Conservation (phyloP, 2,329 filamentous ascomycete species). For the Paraphaeosphaeria minitans region DNA sequence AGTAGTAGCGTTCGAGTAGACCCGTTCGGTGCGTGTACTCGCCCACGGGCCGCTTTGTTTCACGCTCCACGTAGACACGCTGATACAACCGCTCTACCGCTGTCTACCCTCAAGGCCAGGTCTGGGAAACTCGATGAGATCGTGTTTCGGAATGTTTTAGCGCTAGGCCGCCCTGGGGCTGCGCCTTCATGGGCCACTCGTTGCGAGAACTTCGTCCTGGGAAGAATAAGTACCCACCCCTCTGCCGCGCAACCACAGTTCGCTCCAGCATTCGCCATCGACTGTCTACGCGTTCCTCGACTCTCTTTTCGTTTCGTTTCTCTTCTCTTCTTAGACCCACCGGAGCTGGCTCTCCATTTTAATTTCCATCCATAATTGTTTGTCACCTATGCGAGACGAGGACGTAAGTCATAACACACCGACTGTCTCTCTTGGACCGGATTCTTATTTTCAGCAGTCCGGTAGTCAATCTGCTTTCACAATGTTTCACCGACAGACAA, state of each 20-base stretch:
- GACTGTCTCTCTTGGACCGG: conserved; percentile 6
- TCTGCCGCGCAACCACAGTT: conserved; percentile 43
- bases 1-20: conserved; percentile 33
- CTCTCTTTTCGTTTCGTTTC: conserved; percentile 43
- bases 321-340: conserved; percentile 49
- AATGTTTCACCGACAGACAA: conserved; percentile 54
- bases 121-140: conserved; percentile 39
- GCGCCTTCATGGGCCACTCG: conserved; percentile 32
- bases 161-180: conserved; percentile 32
- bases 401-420: conserved; percentile 38
- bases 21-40: conserved; percentile 34
- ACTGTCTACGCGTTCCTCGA: conserved; percentile 34
- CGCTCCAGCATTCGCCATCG: conserved; percentile 32
- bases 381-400: conserved; percentile 23
- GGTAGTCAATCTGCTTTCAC: conserved; percentile 39
- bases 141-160: conserved; percentile 48
- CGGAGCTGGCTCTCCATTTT: conserved; percentile 53
- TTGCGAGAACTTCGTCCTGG: conserved; percentile 37
- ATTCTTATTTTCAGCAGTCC: conserved; percentile 35
- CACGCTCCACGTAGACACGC: conserved; percentile 37
- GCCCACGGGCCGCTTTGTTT: conserved; percentile 45
- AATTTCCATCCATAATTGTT: conserved; percentile 47
- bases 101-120: conserved; percentile 30
- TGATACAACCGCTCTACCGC: conserved; percentile 23
- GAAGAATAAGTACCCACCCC: conserved; percentile 45